Conservation (phyloP, 2,329 filamentous ascomycete species). For the Cytospora piceae region DNA sequence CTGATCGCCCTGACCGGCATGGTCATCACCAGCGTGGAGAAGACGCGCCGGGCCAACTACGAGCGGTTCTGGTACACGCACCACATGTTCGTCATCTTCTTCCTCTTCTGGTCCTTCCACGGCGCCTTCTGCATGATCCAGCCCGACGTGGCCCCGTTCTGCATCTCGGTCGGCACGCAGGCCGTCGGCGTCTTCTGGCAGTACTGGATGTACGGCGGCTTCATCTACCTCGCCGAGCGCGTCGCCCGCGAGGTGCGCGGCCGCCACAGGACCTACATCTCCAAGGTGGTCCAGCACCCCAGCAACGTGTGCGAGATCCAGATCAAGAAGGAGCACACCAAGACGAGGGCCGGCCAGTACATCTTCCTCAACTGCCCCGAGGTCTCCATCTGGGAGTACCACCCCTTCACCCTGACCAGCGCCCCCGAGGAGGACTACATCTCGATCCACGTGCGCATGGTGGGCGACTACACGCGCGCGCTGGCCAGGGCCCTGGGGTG, state of each 20-base stretch:
- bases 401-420: conserved; percentile 84
- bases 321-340: conserved; percentile 88
- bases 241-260: conserved; percentile 78
- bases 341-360: conserved; percentile 81
- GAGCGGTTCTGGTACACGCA: conserved; percentile 92
- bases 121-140: conserved; percentile 91
- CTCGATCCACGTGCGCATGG: conserved; percentile 80
- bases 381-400: conserved; percentile 86
- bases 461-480: conserved; percentile 78
- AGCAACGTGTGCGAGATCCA: conserved; percentile 90
- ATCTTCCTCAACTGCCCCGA: conserved; percentile 89
- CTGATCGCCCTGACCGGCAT: conserved; percentile 77
- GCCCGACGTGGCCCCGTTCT: conserved; percentile 79
- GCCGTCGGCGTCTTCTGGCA: conserved; percentile 83
- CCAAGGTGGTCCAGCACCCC: conserved; percentile 87
- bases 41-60: conserved; percentile 78
- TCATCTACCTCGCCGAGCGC: conserved; percentile 78
- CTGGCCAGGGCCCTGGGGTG: conserved; percentile 75
- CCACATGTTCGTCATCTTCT: conserved; percentile 86
- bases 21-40: conserved; percentile 76
- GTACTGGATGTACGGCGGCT: conserved; percentile 84
- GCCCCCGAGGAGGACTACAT: conserved; percentile 91
- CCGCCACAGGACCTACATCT: conserved; percentile 82
- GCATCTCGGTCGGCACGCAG: conserved; percentile 66
- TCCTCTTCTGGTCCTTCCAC: conserved; percentile 89